Conservation (phyloP, 352 stramenopile species). For the Phytophthora podocarpi region DNA sequence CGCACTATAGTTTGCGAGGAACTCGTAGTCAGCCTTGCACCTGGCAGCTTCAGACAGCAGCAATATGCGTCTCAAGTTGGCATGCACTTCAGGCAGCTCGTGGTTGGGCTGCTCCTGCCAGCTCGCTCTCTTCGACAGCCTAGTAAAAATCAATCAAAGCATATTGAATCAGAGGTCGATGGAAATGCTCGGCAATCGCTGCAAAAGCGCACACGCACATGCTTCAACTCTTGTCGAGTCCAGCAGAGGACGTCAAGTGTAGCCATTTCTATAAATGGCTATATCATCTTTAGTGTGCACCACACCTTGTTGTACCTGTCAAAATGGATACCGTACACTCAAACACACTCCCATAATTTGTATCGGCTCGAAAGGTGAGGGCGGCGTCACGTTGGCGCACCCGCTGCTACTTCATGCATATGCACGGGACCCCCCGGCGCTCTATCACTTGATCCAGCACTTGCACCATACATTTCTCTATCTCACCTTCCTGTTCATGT, state of each 20-base stretch:
- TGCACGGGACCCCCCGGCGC: not conserved
- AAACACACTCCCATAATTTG: no score
- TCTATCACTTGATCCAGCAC: not conserved
- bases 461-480: not conserved
- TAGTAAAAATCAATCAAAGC: not conserved
- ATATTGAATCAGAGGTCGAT: not conserved
- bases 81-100: slow-evolving; percentile 45
- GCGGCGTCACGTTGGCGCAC: not conserved
- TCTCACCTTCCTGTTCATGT: slow-evolving; percentile 12
- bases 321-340: slow-evolving; percentile 9
- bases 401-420: not conserved
- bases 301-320: slow-evolving; percentile 1
- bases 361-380: slow-evolving; percentile 36
- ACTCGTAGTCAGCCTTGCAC: slow-evolving; percentile 63
- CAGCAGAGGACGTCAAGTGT: slow-evolving; percentile 1
- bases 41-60: slow-evolving; percentile 47
- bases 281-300: slow-evolving; percentile 2
- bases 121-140: slow-evolving; percentile 27
- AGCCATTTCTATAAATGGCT: slow-evolving; percentile 19
- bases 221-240: slow-evolving; percentile 6
- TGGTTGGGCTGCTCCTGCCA: slow-evolving; percentile 35
- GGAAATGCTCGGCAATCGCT: not conserved
- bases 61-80: slow-evolving; percentile 51
- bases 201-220: slow-evolving; percentile 17
- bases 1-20: slow-evolving; percentile 68